phyloP scores from a whole-genome alignment of 768 basidiomycete genomes.

The Russula brevipes region DNA sequence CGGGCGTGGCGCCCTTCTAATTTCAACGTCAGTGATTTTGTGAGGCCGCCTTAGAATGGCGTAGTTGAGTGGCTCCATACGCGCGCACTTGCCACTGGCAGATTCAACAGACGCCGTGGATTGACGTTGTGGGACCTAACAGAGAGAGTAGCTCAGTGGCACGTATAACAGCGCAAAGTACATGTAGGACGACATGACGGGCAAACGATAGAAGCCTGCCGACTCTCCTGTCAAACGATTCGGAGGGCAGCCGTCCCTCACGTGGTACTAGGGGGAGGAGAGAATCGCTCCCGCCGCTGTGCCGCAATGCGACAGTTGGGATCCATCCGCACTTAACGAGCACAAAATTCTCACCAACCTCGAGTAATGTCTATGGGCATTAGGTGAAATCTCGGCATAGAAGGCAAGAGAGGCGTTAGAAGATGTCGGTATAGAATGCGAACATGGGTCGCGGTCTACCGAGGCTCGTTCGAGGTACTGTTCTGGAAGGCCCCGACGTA shows the following conservation, averaged over 20 bases:
- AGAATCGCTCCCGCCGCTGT: not conserved
- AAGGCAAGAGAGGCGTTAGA: not conserved
- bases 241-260: not conserved
- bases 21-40: too few relatives aligned
- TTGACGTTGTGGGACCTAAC: not conserved
- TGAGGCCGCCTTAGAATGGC: too few relatives aligned
- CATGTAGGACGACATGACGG: not conserved
- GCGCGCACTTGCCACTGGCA: not conserved
- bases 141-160: not conserved
- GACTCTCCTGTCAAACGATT: not conserved
- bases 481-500: constrained; percentile 4
- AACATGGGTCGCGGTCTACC: not conserved
- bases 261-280: not conserved
- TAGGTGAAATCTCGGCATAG: not conserved
- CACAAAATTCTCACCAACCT: not conserved
- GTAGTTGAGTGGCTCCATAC: too few relatives aligned
- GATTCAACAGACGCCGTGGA: not conserved
- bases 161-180: not conserved
- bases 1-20: too few relatives aligned
- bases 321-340: not conserved
- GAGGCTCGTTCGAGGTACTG: not conserved
- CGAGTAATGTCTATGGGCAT: not conserved
- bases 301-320: not conserved
- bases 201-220: not conserved
- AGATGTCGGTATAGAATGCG: not conserved